Percentiles rank a stretch among this genome's conserved stretches.
phyloP scores from a whole-genome alignment of 331 rosid species.

The Stylosanthes scabra region DNA sequence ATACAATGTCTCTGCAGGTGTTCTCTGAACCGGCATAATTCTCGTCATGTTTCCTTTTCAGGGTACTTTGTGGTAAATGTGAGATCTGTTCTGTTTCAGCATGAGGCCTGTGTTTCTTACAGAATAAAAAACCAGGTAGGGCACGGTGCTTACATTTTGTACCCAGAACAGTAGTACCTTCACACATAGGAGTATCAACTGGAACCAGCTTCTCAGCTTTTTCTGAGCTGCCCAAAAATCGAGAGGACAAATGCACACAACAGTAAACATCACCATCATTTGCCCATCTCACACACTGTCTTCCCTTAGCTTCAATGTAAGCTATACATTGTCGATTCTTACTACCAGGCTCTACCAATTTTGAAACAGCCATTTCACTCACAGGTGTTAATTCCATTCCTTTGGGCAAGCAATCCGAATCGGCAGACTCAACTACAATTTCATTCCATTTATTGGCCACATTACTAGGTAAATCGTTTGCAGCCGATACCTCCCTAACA shows the following conservation, averaged over 20 bases:
- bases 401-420: slow-evolving; percentile 53
- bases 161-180: slow-evolving; percentile 98
- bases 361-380: slow-evolving; percentile 50
- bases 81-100: slow-evolving; percentile 53
- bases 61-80: slow-evolving; percentile 50
- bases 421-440: slow-evolving; percentile 59
- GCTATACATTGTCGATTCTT: slow-evolving; percentile 91
- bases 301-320: slow-evolving; percentile 93
- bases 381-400: slow-evolving; percentile 68
- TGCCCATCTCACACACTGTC: slow-evolving; percentile 99
- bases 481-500: slow-evolving; percentile 49
- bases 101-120: slow-evolving; percentile 90
- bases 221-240: slow-evolving; percentile 73
- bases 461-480: slow-evolving; percentile 47
- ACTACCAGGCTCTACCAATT: slow-evolving; percentile 57
- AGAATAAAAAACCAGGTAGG: slow-evolving; percentile 73
- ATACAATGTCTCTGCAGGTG: slow-evolving; percentile 62
- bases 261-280: slow-evolving; percentile 99
- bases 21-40: slow-evolving; percentile 51
- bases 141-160: slow-evolving; percentile 94
- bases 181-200: slow-evolving; percentile 85
- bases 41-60: slow-evolving; percentile 76
- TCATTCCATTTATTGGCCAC: slow-evolving; percentile 68
- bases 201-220: slow-evolving; percentile 60
- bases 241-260: slow-evolving; percentile 94